phyloP scores from a whole-genome alignment of 1,139 yeast genomes.

The Meyerozyma athensensis region DNA sequence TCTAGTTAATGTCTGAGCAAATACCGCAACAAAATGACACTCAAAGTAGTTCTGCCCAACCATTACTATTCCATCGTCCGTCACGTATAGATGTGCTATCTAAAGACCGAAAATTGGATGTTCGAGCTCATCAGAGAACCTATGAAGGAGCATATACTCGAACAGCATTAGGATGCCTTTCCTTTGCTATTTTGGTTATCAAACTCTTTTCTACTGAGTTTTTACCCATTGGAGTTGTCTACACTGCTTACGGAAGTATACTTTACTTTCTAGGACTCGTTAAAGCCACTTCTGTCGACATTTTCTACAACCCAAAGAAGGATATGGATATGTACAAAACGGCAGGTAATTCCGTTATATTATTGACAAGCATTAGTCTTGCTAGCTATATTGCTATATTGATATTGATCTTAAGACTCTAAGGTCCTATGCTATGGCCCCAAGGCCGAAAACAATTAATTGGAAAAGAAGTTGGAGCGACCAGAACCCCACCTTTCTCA shows the following conservation, averaged over 20 bases:
- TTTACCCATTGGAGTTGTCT: slow-evolving; percentile 48
- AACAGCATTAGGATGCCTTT: slow-evolving; percentile 45
- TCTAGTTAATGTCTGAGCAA: too few species aligned
- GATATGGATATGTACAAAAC: slow-evolving; percentile 43
- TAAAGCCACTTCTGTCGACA: slow-evolving; percentile 42
- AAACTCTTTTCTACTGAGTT: slow-evolving; percentile 51
- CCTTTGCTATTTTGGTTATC: slow-evolving; percentile 42
- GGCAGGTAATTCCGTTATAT: slow-evolving; percentile 46
- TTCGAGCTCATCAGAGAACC: slow-evolving; percentile 57
- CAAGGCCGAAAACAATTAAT: slow-evolving; percentile 73
- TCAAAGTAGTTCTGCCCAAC: too few species aligned
- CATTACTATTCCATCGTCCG: slow-evolving; percentile 16
- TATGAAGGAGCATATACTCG: slow-evolving; percentile 60
- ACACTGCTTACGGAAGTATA: slow-evolving; percentile 47
- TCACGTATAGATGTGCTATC: slow-evolving; percentile 33
- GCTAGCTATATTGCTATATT: slow-evolving; percentile 43
- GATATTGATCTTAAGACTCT: slow-evolving; percentile 37
- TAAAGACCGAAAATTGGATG: slow-evolving; percentile 40
- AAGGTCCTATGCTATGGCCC: slow-evolving; percentile 34
- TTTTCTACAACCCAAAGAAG: slow-evolving; percentile 40
- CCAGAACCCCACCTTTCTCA: slow-evolving; percentile 91
- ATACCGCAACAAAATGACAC: too few species aligned
- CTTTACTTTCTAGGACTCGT: slow-evolving; percentile 45
- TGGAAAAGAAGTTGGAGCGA: slow-evolving; percentile 81
- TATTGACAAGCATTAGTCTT: slow-evolving; percentile 40